Conservation (phyloP, 2,329 filamentous ascomycete genomes). For the Xylaria sp. region DNA sequence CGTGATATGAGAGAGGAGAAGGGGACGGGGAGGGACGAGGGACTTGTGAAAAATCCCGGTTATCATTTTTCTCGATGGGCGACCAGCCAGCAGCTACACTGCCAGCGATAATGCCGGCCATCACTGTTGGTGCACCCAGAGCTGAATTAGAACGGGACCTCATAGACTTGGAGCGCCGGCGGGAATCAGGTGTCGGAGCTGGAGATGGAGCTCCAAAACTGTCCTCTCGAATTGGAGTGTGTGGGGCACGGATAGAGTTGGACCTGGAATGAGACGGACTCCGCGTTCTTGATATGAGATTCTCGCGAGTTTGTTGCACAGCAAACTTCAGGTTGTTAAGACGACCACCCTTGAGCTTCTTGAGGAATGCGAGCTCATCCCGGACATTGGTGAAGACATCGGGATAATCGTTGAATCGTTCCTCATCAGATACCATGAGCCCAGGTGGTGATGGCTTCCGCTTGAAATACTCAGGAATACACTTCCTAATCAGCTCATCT, state of each 20-base stretch:
- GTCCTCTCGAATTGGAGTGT: slow-evolving; percentile 71
- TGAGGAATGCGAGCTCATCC: slow-evolving; percentile 83
- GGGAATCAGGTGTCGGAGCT: slow-evolving; percentile 67
- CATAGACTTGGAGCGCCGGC: slow-evolving; percentile 74
- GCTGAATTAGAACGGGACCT: slow-evolving; percentile 76
- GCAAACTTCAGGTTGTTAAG: slow-evolving; percentile 84
- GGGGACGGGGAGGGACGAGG: slow-evolving; percentile 49
- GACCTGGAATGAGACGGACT: slow-evolving; percentile 73
- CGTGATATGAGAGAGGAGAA: slow-evolving; percentile 47
- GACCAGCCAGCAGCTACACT: slow-evolving; percentile 82
- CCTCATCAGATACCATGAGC: slow-evolving; percentile 72
- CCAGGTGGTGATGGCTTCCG: slow-evolving; percentile 61
- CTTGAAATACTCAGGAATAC: slow-evolving; percentile 66
- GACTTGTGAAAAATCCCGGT: slow-evolving; percentile 52
- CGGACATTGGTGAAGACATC: slow-evolving; percentile 78
- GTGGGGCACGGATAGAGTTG: slow-evolving; percentile 70
- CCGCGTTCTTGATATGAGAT: slow-evolving; percentile 68
- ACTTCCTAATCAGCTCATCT: slow-evolving; percentile 69
- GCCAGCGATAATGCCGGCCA: slow-evolving; percentile 85
- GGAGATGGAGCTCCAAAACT: slow-evolving; percentile 60
- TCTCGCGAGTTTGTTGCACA: slow-evolving; percentile 78
- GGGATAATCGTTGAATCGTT: slow-evolving; percentile 75
- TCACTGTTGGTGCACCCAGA: slow-evolving; percentile 78
- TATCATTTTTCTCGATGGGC: slow-evolving; percentile 65
- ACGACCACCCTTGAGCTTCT: slow-evolving; percentile 82